phyloP scores from a whole-genome alignment of 78 protist species.

The Protostelium mycophagum region DNA sequence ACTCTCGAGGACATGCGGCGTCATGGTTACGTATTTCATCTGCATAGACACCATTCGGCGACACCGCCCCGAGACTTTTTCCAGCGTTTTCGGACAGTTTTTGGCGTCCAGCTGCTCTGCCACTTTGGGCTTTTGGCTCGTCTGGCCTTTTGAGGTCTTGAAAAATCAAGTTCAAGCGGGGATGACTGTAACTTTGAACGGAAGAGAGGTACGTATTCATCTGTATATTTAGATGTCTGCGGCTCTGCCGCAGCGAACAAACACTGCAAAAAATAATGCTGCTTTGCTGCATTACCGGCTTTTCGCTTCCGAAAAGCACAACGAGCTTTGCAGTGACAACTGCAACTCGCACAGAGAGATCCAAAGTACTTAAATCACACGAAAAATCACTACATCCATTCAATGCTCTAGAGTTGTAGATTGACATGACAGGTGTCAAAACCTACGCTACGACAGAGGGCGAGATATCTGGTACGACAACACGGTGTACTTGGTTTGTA shows the following conservation, averaged over 20 bases:
- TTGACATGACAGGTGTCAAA: background rate
- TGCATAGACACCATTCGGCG: background rate
- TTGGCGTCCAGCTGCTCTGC: background rate
- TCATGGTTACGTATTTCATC: background rate
- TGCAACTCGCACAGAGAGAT: no score
- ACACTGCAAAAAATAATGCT: no score
- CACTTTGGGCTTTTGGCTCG: background rate
- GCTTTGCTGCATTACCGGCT: no score
- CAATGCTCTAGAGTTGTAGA: no score
- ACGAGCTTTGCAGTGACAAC: no score
- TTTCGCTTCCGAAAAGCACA: no score
- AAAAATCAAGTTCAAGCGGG: background rate
- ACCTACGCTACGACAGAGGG: background rate
- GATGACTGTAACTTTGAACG: background rate
- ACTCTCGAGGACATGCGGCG: background rate
- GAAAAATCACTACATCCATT: no score
- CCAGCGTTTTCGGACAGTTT: background rate
- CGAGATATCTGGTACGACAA: background rate
- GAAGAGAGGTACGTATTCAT: background rate
- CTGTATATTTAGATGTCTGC: background rate
- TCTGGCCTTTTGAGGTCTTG: background rate
- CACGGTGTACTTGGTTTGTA: background rate
- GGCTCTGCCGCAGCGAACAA: no score
- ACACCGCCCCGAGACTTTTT: background rate
- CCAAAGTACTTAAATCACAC: no score